Evolutionary conservation across 352 stramenopile genomes (phyloP), one percentile per base, ranked within the genome.

Genomic region (Globisporangium recalcitrans): DNA sequence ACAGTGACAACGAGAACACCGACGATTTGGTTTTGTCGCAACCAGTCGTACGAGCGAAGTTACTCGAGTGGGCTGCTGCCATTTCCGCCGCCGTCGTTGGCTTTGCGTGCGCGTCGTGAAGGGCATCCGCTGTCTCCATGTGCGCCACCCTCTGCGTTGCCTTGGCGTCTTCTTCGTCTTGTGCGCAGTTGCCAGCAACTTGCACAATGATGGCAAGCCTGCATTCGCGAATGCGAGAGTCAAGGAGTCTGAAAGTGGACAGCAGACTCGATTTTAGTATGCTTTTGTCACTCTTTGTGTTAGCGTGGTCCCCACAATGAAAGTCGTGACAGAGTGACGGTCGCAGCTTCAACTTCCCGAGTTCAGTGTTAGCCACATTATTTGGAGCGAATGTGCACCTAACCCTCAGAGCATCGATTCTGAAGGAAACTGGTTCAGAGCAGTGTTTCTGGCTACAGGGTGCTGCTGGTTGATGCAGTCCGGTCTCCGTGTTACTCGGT

Each of bases 271-370:
- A 38, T 38, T 9, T 38, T 14, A 14, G 32, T 38, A 38, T 38
- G 32, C 32, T 38, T 38, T 38, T 38, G 32, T 38, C 7, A 3
- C 32, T 14, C 27, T 6, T 31, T n/a, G n/a, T n/a, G n/a, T n/a
- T n/a, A n/a, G n/a, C n/a, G n/a, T 34, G 38, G 38, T 2, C 7
- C 11, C n/a, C 26, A 52, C n/a, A 7, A 1, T 27, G 2, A 31
- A 3, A 21, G n/a, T 9, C 34, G 11, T 8, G 34, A 21, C 14
- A 44, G 47, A 53, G 47, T 53, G 47, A 53, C 22, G 47, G 47
- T 54, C 48, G 7, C 24, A 22, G 36, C 48, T 54, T 54, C 48
- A 54, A 54, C 48, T 54, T 36, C 10, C 24, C 24, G 26, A 53
- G 21, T 44, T 6, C 21, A 44, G 36, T 44, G 36, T 44, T n/a